A percentile compares a stretch with the other conserved stretches of the same genome.
These are phyloP conservation scores for Exophiala dermatitidis DNA, from an alignment of 2,329 filamentous ascomycete genomes.

Conservation along the genomic window DNA sequence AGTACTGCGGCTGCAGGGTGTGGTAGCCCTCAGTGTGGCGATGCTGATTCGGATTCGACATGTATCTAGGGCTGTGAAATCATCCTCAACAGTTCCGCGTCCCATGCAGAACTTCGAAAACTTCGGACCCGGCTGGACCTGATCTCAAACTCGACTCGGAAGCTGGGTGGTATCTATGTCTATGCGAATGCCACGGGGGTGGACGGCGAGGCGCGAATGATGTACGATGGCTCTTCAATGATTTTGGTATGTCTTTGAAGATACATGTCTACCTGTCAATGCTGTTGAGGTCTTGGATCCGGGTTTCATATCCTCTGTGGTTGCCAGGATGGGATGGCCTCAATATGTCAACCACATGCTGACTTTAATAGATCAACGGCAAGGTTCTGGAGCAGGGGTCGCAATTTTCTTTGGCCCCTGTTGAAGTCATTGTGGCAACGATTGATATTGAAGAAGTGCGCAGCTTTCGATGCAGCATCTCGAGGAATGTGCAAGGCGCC, in stretches of 20 bases:
- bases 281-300: too few relatives aligned
- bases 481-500: conserved; percentile 32
- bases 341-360: neutral
- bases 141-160: conserved; percentile 57
- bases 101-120: conserved; percentile 62
- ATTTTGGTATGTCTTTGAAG: conserved; percentile 8
- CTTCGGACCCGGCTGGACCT: conserved; percentile 57
- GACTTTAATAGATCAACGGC: neutral
- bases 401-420: conserved; percentile 36
- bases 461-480: conserved; percentile 45
- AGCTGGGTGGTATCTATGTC: conserved; percentile 42
- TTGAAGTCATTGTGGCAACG: conserved; percentile 60
- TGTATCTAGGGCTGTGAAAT: conserved; percentile 45
- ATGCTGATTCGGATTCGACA: too few relatives aligned
- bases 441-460: conserved; percentile 64
- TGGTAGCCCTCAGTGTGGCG: too few relatives aligned
- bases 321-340: neutral
- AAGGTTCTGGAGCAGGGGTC: neutral
- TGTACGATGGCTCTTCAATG: conserved; percentile 25
- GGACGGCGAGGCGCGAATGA: conserved; percentile 19
- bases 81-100: conserved; percentile 62
- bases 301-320: neutral
- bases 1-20: neutral
- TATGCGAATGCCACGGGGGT: conserved; percentile 54
- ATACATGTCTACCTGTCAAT: too few relatives aligned